Conservation (phyloP, 2,329 filamentous ascomycete genomes). For the Gnomoniopsis sp. region DNA sequence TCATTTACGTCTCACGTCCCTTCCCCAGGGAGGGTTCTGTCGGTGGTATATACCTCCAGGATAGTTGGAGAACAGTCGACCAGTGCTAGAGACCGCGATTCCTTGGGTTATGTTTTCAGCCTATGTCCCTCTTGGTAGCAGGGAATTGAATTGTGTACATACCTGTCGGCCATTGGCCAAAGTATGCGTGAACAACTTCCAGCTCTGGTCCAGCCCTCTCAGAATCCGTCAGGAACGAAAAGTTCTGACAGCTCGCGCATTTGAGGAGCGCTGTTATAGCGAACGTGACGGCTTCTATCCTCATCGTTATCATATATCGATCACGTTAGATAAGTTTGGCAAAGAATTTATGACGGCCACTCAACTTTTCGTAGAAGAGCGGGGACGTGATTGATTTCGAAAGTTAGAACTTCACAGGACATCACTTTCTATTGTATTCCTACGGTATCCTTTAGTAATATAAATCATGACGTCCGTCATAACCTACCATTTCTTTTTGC, state of each 20-base stretch:
- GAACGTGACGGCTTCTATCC: neutral
- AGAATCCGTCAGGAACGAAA: constrained; percentile 3
- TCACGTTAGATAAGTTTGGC: too few species aligned
- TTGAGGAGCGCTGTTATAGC: neutral
- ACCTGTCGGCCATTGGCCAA: constrained; percentile 45
- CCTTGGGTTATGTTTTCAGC: constrained; percentile 21
- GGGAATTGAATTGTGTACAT: neutral
- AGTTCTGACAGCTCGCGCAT: neutral
- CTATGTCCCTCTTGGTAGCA: neutral
- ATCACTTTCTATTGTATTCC: too few species aligned
- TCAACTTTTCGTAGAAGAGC: neutral
- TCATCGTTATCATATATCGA: too few species aligned
- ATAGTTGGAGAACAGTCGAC: constrained; percentile 51
- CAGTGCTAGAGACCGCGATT: constrained; percentile 47
- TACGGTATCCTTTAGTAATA: too few species aligned
- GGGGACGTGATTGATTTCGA: neutral
- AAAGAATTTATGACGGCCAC: too few species aligned
- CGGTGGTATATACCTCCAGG: constrained; percentile 27
- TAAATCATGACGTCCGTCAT: neutral
- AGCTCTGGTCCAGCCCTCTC: constrained; percentile 35
- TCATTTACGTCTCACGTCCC: neutral
- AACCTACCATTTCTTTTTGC: neutral
- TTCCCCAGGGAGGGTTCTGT: too few species aligned
- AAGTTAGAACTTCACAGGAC: too few species aligned
- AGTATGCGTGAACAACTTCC: constrained; percentile 47